A percentile compares a stretch with the other conserved stretches of the same genome.
Evolutionary conservation across 495 filamentous ascomycete species (phyloP).

Genomic region (Mytilinidion resinicola): DNA sequence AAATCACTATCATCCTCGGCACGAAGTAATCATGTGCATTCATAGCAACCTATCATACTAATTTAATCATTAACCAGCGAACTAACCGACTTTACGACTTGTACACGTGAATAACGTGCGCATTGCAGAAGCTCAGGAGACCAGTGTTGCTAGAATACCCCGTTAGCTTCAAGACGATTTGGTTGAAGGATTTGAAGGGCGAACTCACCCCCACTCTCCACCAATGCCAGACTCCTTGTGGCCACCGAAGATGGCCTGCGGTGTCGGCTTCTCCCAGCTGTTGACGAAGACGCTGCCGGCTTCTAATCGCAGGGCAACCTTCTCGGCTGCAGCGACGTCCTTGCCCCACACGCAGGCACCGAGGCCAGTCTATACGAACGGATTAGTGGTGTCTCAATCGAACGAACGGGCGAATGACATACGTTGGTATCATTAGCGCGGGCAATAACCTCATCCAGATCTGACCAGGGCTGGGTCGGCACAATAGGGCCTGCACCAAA

Average conservation of each 20-base stretch:
- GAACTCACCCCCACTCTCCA: constrained; percentile 37
- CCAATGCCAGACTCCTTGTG: constrained; percentile 29
- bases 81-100: too few relatives aligned
- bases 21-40: too few relatives aligned
- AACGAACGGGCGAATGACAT: not conserved
- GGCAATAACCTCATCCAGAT: constrained; percentile 47
- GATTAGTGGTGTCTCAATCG: not conserved
- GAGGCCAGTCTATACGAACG: not conserved
- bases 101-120: too few relatives aligned
- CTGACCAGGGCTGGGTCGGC: constrained; percentile 42
- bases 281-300: constrained; percentile 25
- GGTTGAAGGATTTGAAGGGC: not conserved
- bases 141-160: too few relatives aligned
- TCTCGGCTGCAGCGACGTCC: constrained; percentile 12
- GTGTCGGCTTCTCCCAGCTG: constrained; percentile 11
- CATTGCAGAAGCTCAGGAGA: too few relatives aligned
- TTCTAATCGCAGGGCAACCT: constrained; percentile 20
- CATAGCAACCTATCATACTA: too few relatives aligned
- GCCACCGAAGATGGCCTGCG: constrained; percentile 22
- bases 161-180: not conserved
- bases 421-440: constrained; percentile 42
- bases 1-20: too few relatives aligned
- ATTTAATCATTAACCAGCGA: too few relatives aligned
- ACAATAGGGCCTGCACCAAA: constrained; percentile 43
- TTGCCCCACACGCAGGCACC: constrained; percentile 16